Evolutionary conservation across 768 basidiomycete species (phyloP).

Genomic region (Suillus discolor): DNA sequence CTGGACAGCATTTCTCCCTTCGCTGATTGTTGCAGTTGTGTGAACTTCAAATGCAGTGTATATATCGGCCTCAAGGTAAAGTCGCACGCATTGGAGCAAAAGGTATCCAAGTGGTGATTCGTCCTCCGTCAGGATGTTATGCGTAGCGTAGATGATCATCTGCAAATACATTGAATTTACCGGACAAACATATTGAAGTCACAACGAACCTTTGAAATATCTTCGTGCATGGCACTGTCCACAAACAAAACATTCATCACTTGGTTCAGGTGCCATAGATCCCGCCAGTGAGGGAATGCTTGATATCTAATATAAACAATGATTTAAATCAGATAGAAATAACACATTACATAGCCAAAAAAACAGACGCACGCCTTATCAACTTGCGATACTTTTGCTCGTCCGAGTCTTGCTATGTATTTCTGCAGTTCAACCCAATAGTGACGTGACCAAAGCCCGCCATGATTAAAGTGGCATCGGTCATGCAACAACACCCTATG

Average conservation of each 20-base stretch:
- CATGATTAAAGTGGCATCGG: conserved; percentile 39
- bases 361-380: conserved; percentile 24
- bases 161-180: conserved; percentile 19
- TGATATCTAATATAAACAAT: conserved; percentile 22
- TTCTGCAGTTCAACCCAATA: conserved; percentile 28
- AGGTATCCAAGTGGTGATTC: conserved; percentile 20
- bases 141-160: conserved; percentile 24
- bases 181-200: background rate
- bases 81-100: conserved; percentile 30
- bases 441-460: conserved; percentile 36
- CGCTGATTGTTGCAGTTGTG: conserved; percentile 26
- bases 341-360: background rate
- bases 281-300: conserved; percentile 33
- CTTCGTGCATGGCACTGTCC: conserved; percentile 39
- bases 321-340: background rate
- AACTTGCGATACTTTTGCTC: conserved; percentile 11
- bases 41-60: conserved; percentile 35
- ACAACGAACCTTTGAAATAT: conserved; percentile 36
- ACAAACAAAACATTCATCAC: conserved; percentile 30
- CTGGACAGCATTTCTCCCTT: conserved; percentile 21
- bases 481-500: conserved; percentile 38
- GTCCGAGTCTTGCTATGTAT: conserved; percentile 17
- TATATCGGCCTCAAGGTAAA: conserved; percentile 35
- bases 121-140: conserved; percentile 24
- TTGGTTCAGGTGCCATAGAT: conserved; percentile 34